Conservation (phyloP, 2,329 filamentous ascomycete genomes). For the Chrysosporium queenslandicum region DNA sequence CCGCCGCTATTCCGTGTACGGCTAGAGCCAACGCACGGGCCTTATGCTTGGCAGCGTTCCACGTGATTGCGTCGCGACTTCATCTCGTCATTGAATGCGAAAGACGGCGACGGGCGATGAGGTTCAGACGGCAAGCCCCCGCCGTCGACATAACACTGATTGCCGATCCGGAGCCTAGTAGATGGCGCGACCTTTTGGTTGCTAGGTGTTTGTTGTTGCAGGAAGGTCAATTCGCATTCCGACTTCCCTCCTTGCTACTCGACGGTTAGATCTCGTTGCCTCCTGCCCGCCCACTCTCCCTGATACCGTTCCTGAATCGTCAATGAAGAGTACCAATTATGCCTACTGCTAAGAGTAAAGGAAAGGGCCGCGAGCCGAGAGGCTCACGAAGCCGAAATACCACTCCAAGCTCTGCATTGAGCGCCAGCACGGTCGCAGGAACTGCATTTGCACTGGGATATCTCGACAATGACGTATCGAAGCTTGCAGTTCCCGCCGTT, state of each 20-base stretch:
- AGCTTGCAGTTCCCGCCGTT: slow-evolving; percentile 40
- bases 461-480: slow-evolving; percentile 44
- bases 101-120: background rate
- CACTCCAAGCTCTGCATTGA: slow-evolving; percentile 49
- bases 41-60: background rate
- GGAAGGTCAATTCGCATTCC: background rate
- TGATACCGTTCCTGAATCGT: background rate
- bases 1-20: background rate
- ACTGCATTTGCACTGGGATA: slow-evolving; percentile 39
- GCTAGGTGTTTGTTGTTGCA: background rate
- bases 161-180: background rate
- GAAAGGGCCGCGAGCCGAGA: slow-evolving; percentile 44
- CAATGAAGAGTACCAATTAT: slow-evolving; percentile 31
- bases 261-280: background rate
- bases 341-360: slow-evolving; percentile 41
- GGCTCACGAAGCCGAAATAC: slow-evolving; percentile 53
- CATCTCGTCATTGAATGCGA: background rate
- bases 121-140: background rate
- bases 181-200: background rate
- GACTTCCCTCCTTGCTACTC: background rate
- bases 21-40: background rate
- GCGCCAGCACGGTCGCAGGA: slow-evolving; percentile 34
- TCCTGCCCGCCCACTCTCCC: background rate
- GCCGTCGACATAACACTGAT: background rate
- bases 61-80: background rate